Percentiles rank a stretch among this genome's conserved stretches.
Conservation (phyloP, 352 stramenopile genomes). For the Pilasporangium apinafurcum region DNA sequence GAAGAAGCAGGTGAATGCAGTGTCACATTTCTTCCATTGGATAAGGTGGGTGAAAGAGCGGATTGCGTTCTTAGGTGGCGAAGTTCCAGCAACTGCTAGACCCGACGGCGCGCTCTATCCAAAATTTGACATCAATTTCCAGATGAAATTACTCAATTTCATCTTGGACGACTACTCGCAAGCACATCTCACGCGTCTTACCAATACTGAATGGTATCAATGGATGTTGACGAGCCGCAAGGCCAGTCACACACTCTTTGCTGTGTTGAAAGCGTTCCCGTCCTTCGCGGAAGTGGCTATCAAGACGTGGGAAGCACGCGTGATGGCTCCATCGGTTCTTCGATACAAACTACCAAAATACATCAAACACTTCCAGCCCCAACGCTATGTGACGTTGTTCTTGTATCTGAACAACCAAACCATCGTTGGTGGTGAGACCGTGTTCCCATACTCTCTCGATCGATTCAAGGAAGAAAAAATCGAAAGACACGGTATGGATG, state of each 20-base stretch:
- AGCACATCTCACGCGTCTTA: constrained; percentile 32
- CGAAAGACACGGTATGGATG: constrained; percentile 55
- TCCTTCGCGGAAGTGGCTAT: constrained; percentile 48
- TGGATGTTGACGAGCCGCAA: constrained; percentile 53
- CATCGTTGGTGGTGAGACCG: constrained; percentile 91
- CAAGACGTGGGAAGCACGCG: constrained; percentile 49
- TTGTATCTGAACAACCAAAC: constrained; percentile 95
- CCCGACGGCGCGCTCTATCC: constrained; percentile 41
- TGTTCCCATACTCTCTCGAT: constrained; percentile 88
- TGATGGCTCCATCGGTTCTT: constrained; percentile 14
- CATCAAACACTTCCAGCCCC: constrained; percentile 70
- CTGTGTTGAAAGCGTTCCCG: constrained; percentile 46
- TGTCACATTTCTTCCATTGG: constrained; percentile 63
- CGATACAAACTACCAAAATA: constrained; percentile 51
- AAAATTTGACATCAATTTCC: constrained; percentile 47
- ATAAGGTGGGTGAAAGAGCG: constrained; percentile 70
- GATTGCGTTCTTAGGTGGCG: constrained; percentile 43
- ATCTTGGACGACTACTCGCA: constrained; percentile 56
- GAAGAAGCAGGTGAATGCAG: constrained; percentile 43
- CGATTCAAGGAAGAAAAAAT: constrained; percentile 55
- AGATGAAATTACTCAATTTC: constrained; percentile 38
- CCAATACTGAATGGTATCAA: constrained; percentile 58
- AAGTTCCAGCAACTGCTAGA: constrained; percentile 28
- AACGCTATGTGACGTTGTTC: constrained; percentile 95
- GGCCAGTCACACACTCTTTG: constrained; percentile 42